These are phyloP conservation scores for Francoa sonchifolia DNA, from an alignment of 441 rosid genomes.

Conservation along the genomic window DNA sequence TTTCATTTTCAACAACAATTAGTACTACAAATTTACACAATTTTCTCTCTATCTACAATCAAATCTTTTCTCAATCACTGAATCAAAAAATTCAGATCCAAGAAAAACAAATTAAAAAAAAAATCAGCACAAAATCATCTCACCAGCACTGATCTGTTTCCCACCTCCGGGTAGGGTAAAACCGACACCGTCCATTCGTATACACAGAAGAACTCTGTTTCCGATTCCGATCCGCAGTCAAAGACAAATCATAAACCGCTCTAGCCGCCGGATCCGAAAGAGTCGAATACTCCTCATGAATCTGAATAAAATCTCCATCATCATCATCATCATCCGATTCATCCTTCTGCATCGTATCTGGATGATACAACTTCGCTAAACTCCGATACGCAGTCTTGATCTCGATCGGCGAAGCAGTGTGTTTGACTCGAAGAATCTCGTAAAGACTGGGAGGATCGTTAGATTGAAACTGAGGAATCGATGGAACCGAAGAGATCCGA, in stretches of 20 bases:
- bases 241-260: slow-evolving; percentile 56
- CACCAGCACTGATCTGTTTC: slow-evolving; percentile 96
- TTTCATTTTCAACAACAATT: too few species aligned
- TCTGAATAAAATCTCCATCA: slow-evolving; percentile 57
- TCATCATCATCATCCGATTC: slow-evolving; percentile 23
- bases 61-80: too few species aligned
- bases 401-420: slow-evolving; percentile 55
- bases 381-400: slow-evolving; percentile 69
- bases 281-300: slow-evolving; percentile 67
- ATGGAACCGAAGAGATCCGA: too few species aligned
- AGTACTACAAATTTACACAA: too few species aligned
- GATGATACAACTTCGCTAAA: slow-evolving; percentile 71
- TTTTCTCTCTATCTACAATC: too few species aligned
- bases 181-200: slow-evolving; percentile 15
- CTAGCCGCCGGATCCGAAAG: slow-evolving; percentile 71
- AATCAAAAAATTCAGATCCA: too few species aligned
- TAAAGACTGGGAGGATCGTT: slow-evolving; percentile 35
- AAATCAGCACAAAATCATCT: neutral
- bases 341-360: slow-evolving; percentile 29
- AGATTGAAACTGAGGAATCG: too few species aligned
- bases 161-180: slow-evolving; percentile 52
- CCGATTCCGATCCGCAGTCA: slow-evolving; percentile 13
- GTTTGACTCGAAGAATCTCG: slow-evolving; percentile 48
- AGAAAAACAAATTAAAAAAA: too few species aligned
- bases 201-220: slow-evolving; percentile 6